Evolutionary conservation across 805 yeast genomes (phyloP).

Genomic region (Candida easanensis): DNA sequence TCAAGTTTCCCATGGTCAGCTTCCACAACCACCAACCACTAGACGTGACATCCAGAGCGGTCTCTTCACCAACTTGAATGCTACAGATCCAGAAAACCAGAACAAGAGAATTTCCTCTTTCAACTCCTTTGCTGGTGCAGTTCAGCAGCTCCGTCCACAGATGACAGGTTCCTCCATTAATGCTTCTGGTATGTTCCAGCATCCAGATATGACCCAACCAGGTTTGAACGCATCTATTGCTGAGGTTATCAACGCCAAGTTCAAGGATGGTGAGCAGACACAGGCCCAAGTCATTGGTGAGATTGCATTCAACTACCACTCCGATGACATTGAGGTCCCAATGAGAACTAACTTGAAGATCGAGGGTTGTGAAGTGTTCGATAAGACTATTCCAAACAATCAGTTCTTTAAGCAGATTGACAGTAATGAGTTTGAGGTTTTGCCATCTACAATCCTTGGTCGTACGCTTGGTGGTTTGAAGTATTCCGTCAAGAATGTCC

Average conservation of each 20-base stretch:
- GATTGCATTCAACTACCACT: slow-evolving; percentile 71
- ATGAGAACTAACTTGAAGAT: slow-evolving; percentile 42
- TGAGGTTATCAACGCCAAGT: slow-evolving; percentile 77
- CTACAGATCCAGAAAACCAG: slow-evolving; percentile 30
- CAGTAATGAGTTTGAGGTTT: slow-evolving; percentile 39
- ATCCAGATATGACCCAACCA: slow-evolving; percentile 47
- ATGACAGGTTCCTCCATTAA: slow-evolving; percentile 40
- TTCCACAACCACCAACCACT: slow-evolving; percentile 16
- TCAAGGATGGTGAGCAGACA: slow-evolving; percentile 60
- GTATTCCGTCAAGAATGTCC: slow-evolving; percentile 53
- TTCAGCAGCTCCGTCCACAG: slow-evolving; percentile 38
- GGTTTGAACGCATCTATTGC: slow-evolving; percentile 82
- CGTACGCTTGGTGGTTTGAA: slow-evolving; percentile 80
- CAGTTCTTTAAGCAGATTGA: slow-evolving; percentile 51
- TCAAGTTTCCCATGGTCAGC: slow-evolving; percentile 14
- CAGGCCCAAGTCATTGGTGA: slow-evolving; percentile 77
- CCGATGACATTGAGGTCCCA: slow-evolving; percentile 35
- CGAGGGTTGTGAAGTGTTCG: slow-evolving; percentile 38
- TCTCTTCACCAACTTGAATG: slow-evolving; percentile 43
- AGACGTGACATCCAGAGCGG: slow-evolving; percentile 45
- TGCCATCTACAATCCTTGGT: slow-evolving; percentile 50
- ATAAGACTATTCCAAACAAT: slow-evolving; percentile 49
- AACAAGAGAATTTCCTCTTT: slow-evolving; percentile 27
- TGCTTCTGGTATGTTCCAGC: slow-evolving; percentile 41
- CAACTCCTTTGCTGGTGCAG: slow-evolving; percentile 27